Base-by-base conservation (phyloP, 73 alveolate species). In the Paramecium tetraurelia region DNA sequence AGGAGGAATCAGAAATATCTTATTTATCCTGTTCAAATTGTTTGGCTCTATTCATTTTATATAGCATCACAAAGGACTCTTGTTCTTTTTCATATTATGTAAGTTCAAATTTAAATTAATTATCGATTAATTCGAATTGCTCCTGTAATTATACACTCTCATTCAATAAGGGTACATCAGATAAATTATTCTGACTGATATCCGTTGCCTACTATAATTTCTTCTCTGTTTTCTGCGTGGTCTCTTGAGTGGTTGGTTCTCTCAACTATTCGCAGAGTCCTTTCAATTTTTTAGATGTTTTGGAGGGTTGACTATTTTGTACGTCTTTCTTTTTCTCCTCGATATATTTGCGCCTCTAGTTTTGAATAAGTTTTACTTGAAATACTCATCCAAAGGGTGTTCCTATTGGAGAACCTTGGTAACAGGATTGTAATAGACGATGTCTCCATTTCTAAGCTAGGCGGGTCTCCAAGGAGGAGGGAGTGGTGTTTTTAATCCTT, bases 401-500 rank as follows among this genome's bases (percentile, higher is more conserved):
- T 63, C 41, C n/a, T 63, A 20, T 33, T 63, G 11, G 5, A 63
- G 46, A 31, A 27, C 48, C 9, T 63, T 27, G 9, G 84, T 63
- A 31, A 31, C 50, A 14, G 84, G 84, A 63, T 63, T 63, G 9
- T 31, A 63, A 63, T 63, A 63, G 27, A 63, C 41, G 5, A 75
- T 75, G 7, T 75, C 87, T 18, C 87, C 87, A 75, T 75, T 75
- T 41, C 68, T 21, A 35, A 41, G 35, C 21, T 33, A 33, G 9
- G 59, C 87, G 0, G 87, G 87, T 75, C 40, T 75, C 87, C 87
- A 75, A 31, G 87, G 87, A 0, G 35, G 33, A 75, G 87, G 87
- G 4, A 75, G 87, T 16, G 87, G 87, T 29, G 87, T 75, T 20
- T 75, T 36, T 35, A 75, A 38, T 35, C 87, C 87, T 75, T 75